Evolutionary conservation across 257 asterid genomes (phyloP).

Genomic region (Lithospermum erythrorhizon): DNA sequence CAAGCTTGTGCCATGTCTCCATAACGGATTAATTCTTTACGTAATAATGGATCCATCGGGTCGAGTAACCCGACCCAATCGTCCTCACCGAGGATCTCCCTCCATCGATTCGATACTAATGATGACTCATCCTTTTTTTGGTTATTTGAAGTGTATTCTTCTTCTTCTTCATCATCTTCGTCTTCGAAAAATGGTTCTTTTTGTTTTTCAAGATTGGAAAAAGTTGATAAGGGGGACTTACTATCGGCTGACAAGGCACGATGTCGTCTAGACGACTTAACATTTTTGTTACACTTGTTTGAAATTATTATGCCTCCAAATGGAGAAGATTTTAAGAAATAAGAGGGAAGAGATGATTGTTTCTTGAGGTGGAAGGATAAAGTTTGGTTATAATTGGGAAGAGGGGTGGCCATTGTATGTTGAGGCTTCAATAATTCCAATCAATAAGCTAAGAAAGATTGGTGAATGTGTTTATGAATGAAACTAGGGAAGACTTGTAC

Average conservation of each 20-base stretch:
- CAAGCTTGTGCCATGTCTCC: conserved; percentile 27
- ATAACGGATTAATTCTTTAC: conserved; percentile 19
- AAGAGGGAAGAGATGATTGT: not conserved
- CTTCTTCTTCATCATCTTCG: not conserved
- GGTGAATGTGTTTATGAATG: not conserved
- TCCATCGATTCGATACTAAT: conserved; percentile 11
- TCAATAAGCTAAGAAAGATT: too few species aligned
- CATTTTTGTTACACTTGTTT: too few species aligned
- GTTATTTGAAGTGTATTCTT: not conserved
- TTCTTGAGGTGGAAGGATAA: not conserved
- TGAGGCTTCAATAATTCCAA: too few species aligned
- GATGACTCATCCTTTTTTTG: not conserved
- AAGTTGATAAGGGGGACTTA: not conserved
- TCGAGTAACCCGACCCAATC: conserved; percentile 21
- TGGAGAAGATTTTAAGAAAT: not conserved
- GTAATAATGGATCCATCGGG: conserved; percentile 17
- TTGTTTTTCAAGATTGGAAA: not conserved
- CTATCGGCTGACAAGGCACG: not conserved
- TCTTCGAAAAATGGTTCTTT: not conserved
- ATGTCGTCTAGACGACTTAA: not conserved
- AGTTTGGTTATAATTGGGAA: not conserved
- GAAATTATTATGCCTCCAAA: too few species aligned
- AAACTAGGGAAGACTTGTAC: not conserved
- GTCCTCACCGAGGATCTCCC: conserved; percentile 20
- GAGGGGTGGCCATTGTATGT: not conserved